phyloP scores from a whole-genome alignment of 1,139 yeast species.

The Candida pseudoviswanathii region DNA sequence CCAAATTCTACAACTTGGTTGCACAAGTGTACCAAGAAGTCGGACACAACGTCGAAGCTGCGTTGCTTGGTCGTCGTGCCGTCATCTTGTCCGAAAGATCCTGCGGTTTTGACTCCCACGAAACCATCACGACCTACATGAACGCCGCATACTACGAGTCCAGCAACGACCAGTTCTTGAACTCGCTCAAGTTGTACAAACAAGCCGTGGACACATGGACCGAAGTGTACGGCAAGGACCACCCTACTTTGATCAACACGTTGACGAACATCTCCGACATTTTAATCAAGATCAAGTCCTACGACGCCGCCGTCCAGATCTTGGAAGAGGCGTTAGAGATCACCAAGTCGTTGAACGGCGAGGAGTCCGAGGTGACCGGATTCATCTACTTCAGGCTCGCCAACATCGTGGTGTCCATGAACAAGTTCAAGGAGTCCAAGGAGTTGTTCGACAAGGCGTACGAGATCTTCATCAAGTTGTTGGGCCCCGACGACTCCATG shows the following conservation, averaged over 20 bases:
- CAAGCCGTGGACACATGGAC: conserved; percentile 64
- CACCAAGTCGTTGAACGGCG: conserved; percentile 55
- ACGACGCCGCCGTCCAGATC: conserved; percentile 42
- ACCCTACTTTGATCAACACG: conserved; percentile 72
- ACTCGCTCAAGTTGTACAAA: conserved; percentile 63
- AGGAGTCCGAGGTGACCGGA: conserved; percentile 58
- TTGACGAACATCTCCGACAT: conserved; percentile 64
- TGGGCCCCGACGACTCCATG: conserved; percentile 65
- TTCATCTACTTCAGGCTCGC: conserved; percentile 67
- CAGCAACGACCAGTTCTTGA: conserved; percentile 56
- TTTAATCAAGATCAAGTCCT: conserved; percentile 53
- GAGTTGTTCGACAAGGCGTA: conserved; percentile 55
- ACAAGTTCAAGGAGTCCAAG: conserved; percentile 57
- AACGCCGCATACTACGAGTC: conserved; percentile 78
- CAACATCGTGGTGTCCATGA: conserved; percentile 56
- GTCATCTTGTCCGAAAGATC: conserved; percentile 77
- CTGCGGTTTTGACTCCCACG: conserved; percentile 77
- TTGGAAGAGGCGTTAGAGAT: conserved; percentile 50
- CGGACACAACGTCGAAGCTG: conserved; percentile 60
- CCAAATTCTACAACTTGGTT: conserved; percentile 64
- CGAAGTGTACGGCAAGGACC: conserved; percentile 55
- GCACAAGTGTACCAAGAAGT: conserved; percentile 70
- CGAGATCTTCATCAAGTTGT: conserved; percentile 52
- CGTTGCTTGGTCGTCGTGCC: conserved; percentile 71
- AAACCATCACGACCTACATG: conserved; percentile 69